Percentiles rank a stretch among this genome's conserved stretches.
Conservation (phyloP, 768 basidiomycete species). For the Leucogyrophana mollusca region DNA sequence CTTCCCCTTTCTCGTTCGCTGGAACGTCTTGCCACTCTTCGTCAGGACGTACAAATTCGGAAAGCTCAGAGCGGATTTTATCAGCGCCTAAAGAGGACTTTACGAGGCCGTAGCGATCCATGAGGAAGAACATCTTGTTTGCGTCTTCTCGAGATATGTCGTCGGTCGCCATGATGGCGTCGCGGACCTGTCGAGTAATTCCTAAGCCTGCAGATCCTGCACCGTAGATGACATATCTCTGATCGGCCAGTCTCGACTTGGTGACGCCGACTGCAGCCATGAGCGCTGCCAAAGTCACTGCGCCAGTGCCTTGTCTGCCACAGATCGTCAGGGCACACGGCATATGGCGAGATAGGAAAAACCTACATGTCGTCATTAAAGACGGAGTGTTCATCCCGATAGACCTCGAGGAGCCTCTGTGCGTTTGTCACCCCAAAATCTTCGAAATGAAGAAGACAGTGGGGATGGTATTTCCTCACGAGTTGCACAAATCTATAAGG, state of each 20-base stretch:
- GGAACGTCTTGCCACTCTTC: conserved; percentile 50
- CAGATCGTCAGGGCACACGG: background rate
- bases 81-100: conserved; percentile 44
- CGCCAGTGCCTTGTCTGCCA: conserved; percentile 77
- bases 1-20: conserved; percentile 37
- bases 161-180: conserved; percentile 65
- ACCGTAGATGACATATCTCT: conserved; percentile 77
- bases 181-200: conserved; percentile 72
- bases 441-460: conserved; percentile 76
- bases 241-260: conserved; percentile 62
- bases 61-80: conserved; percentile 45
- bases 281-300: conserved; percentile 68
- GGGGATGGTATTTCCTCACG: conserved; percentile 57
- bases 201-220: conserved; percentile 84
- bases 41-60: conserved; percentile 56
- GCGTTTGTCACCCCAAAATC: conserved; percentile 84
- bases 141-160: conserved; percentile 55
- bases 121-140: conserved; percentile 64
- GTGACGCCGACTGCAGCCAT: conserved; percentile 71
- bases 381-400: conserved; percentile 59
- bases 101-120: conserved; percentile 69
- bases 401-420: conserved; percentile 60
- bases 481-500: conserved; percentile 66
- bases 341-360: conserved; percentile 1
- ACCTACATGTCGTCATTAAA: conserved; percentile 86